These are phyloP conservation scores for Flueggea neowawraea DNA, from an alignment of 441 rosid genomes.

Conservation along the genomic window DNA sequence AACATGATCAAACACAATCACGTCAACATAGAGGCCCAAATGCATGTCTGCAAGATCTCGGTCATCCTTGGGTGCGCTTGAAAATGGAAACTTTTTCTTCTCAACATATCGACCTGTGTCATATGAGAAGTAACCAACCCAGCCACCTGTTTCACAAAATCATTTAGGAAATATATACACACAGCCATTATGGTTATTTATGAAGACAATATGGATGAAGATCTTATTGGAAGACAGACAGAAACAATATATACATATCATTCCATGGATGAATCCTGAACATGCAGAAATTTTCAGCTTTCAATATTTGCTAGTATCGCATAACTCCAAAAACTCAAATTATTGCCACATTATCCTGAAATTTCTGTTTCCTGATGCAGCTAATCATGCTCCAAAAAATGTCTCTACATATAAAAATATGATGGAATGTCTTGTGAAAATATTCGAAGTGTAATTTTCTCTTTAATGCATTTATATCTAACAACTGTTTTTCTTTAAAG, in stretches of 20 bases:
- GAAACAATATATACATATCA: neutral
- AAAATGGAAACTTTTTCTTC: constrained; percentile 70
- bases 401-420: no score
- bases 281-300: neutral
- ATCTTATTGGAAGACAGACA: no score
- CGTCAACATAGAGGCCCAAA: constrained; percentile 78
- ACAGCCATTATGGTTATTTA: neutral
- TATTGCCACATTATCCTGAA: neutral
- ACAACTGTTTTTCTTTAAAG: no score
- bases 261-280: neutral
- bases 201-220: neutral
- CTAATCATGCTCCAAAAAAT: constrained; percentile 1
- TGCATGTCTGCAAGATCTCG: constrained; percentile 86
- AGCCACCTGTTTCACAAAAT: constrained; percentile 57
- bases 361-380: neutral
- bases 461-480: no score
- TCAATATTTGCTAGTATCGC: neutral
- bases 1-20: constrained; percentile 83
- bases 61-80: constrained; percentile 76
- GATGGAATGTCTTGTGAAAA: no score
- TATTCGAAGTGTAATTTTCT: no score
- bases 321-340: constrained; percentile 4
- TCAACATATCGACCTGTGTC: constrained; percentile 86
- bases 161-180: no score
- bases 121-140: constrained; percentile 94